Evolutionary conservation across 768 basidiomycete species (phyloP).

Genomic region (Galerina marginata): DNA sequence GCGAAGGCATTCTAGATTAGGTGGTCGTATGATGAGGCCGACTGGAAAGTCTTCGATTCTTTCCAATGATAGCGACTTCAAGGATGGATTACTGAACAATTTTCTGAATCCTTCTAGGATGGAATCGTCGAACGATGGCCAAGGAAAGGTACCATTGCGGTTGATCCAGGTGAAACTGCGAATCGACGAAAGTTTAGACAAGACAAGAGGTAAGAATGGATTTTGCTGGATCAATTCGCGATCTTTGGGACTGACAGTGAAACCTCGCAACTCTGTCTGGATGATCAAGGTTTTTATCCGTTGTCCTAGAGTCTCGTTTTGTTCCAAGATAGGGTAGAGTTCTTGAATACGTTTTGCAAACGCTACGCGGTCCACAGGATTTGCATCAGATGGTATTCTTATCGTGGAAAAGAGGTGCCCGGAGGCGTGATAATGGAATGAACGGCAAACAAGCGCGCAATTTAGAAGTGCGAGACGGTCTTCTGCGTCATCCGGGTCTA

Average conservation of each 20-base stretch:
- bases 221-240: not conserved
- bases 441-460: conserved; percentile 14
- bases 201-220: conserved; percentile 2
- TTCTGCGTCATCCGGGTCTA: not conserved
- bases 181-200: conserved; percentile 3
- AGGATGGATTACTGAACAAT: not conserved
- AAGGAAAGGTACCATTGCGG: not conserved
- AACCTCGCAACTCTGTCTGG: not conserved
- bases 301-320: not conserved
- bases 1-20: not conserved
- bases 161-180: conserved; percentile 12
- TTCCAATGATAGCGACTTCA: conserved; percentile 5
- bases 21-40: not conserved
- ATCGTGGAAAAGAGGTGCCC: conserved; percentile 8
- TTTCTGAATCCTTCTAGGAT: not conserved
- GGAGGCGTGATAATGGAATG: conserved; percentile 12
- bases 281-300: conserved; percentile 10
- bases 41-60: not conserved
- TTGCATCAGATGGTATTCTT: not conserved
- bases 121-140: not conserved
- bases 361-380: not conserved
- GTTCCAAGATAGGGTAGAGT: conserved; percentile 1
- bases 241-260: not conserved
- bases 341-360: conserved; percentile 2
- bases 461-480: not conserved